Conservation (phyloP, 768 basidiomycete species). For the Boletales sp. region DNA sequence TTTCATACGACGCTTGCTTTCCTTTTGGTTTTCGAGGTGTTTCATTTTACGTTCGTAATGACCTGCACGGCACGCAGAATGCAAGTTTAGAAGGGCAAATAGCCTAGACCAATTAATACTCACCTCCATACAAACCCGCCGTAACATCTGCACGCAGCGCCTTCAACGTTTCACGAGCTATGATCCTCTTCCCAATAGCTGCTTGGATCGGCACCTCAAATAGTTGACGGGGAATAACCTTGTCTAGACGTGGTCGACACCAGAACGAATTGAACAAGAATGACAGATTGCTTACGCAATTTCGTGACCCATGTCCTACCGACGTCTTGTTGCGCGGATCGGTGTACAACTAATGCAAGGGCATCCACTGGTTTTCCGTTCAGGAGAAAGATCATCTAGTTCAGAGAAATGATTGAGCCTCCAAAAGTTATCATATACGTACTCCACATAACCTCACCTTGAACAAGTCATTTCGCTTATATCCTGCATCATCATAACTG, state of each 20-base stretch:
- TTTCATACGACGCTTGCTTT: constrained; percentile 88
- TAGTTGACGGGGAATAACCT: constrained; percentile 87
- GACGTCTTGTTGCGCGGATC: constrained; percentile 67
- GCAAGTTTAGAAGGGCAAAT: background rate
- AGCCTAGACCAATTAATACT: constrained; percentile 6
- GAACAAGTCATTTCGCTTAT: constrained; percentile 71
- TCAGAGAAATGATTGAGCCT: background rate
- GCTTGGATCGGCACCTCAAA: constrained; percentile 98
- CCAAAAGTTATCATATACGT: background rate
- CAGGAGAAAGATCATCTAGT: constrained; percentile 84
- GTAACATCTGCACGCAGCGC: constrained; percentile 91
- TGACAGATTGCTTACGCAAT: constrained; percentile 58
- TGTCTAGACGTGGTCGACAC: constrained; percentile 45
- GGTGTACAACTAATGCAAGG: constrained; percentile 86
- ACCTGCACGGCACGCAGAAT: constrained; percentile 37
- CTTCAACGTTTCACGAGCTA: constrained; percentile 85
- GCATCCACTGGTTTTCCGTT: constrained; percentile 92
- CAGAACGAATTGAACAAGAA: background rate
- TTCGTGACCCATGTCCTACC: constrained; percentile 89
- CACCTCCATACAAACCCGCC: constrained; percentile 88
- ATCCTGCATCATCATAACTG: constrained; percentile 95
- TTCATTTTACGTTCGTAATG: constrained; percentile 94
- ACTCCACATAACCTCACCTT: constrained; percentile 52
- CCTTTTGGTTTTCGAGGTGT: constrained; percentile 87
- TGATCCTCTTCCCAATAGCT: constrained; percentile 77